Evolutionary conservation across 148 eudicot genomes (phyloP), one percentile per base, ranked within the genome.

Genomic region (Vaccinium vitisidaea): DNA sequence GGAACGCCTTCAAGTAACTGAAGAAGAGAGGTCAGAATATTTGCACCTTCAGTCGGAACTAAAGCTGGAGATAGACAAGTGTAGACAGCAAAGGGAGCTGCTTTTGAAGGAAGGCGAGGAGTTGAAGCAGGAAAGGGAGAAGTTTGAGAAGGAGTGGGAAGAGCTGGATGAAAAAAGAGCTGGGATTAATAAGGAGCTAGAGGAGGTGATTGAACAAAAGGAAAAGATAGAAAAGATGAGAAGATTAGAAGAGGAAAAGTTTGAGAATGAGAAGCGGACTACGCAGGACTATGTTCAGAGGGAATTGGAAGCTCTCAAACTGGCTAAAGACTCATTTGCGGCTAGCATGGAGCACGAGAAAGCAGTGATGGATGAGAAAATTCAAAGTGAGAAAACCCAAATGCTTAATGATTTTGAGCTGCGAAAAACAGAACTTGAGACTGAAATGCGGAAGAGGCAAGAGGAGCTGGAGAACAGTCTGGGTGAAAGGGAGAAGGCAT

Each of bases 111-210:
- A 95, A 83, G 90, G 93, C 84, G 98, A 92, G 75, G 96, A 91
- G 78, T 87, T 97, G 86, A 97, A 88, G 88, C 93, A 90, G 77
- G 98, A 94, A 82, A 93, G 89, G 87, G 88, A 84, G 89, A 88
- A 88, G 83, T 97, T 97, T 91, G 99, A 97, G 92, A 92, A 88
- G 86, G 99, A 97, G 85, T 97, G 99, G 99, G 99, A 97, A 86
- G 94, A 89, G 52, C 94, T 97, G 84, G 99, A 97, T 89, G 98
- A 93, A 90, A 95, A 91, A 90, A 90, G 91, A 80, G 85, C 87
- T 30, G 88, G 85, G 83, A 81, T 87, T 75, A 91, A 87, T 88
- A 89, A 87, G 85, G 95, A 95, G 85, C 84, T 91, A 71, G 92
- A 91, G 81, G 87, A 87, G 84, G 61, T 93, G 50, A 84, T 85